These are phyloP conservation scores for Alternaria hordeiaustralica DNA, from an alignment of 2,329 filamentous ascomycete genomes.

Conservation along the genomic window DNA sequence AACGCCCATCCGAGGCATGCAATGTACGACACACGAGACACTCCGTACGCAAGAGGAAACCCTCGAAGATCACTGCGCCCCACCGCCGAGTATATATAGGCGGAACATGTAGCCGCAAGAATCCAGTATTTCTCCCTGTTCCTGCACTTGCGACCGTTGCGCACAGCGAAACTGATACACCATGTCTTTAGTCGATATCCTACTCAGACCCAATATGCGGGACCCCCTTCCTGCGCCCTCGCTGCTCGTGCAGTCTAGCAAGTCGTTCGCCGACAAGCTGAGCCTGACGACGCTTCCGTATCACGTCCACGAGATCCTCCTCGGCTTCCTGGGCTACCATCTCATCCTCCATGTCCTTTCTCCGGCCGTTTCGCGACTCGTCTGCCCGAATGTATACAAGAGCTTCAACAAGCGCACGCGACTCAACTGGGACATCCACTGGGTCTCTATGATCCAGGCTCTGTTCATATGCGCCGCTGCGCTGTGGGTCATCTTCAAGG, in stretches of 20 bases:
- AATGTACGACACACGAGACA: constrained; percentile 11
- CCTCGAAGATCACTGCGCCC: constrained; percentile 1
- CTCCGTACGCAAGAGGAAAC: constrained; percentile 6
- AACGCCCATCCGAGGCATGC: constrained; percentile 15
- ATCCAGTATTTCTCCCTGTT: constrained; percentile 6
- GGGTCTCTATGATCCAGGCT: constrained; percentile 80
- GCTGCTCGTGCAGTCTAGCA: constrained; percentile 61
- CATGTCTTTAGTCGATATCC: constrained; percentile 27
- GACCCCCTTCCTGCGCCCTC: constrained; percentile 72
- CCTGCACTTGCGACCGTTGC: background rate
- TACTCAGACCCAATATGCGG: constrained; percentile 61
- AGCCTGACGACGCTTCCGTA: constrained; percentile 71
- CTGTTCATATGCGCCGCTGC: constrained; percentile 73
- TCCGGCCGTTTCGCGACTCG: constrained; percentile 66
- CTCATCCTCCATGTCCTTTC: constrained; percentile 71
- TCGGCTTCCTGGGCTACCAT: constrained; percentile 72
- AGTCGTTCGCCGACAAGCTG: constrained; percentile 69
- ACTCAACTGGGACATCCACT: constrained; percentile 86
- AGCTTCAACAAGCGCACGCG: constrained; percentile 67
- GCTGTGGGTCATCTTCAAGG: constrained; percentile 71
- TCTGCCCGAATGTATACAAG: constrained; percentile 70
- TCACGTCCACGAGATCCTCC: constrained; percentile 77
- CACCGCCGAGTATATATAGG: constrained; percentile 5
- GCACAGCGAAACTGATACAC: constrained; percentile 16
- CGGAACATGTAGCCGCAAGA: constrained; percentile 11